Base-by-base conservation (phyloP, 257 asterid genomes). In the Solanum pimpinellifolium region DNA sequence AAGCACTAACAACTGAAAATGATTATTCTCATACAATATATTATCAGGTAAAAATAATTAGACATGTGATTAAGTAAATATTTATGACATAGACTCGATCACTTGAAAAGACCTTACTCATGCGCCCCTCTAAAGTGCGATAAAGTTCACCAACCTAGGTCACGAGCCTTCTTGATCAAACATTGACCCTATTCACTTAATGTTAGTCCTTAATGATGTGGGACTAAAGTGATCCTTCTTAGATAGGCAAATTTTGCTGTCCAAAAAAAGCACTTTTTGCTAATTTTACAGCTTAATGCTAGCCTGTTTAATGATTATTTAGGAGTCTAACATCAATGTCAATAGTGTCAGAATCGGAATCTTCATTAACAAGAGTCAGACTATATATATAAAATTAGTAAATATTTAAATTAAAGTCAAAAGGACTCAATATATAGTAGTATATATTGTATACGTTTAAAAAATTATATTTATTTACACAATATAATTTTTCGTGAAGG, bases 141-240 rank as follows among this genome's bases (percentile, higher is more conserved):
- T 41, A 41, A 9, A 41, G 46, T 3, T 41, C 11, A 41, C 3
- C 44, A 41, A 41, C 44, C 11, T 41, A 41, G 11, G 44, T 41
- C 3, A 41, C 8, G 44, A 2, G 44, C 62, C 87, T 91, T 85
- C 13, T 7, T 86, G 92, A 85, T 86, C 87, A 33, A 88, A 88
- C 87, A 89, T 83, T 52, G 56, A 88, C 85, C 90, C 90, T 87
- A 85, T 81, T 21, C 81, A 37, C 81, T 37, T 37, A 2, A 5
- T 21, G 49, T n/a, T n/a, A n/a, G n/a, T n/a, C n/a, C 81, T 37
- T 37, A 2, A 5, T 21, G 49, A 37, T 74, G 49, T 74, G 81
- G 81, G 81, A 74, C 47, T 72, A 18, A 33, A 31, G 15, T 31
- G 42, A 15, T 72, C 14, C 39, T 68, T 68, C 74, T 27, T 68